Conservation (phyloP, 495 filamentous ascomycete species). For the Antarctomyces pellizariae region DNA sequence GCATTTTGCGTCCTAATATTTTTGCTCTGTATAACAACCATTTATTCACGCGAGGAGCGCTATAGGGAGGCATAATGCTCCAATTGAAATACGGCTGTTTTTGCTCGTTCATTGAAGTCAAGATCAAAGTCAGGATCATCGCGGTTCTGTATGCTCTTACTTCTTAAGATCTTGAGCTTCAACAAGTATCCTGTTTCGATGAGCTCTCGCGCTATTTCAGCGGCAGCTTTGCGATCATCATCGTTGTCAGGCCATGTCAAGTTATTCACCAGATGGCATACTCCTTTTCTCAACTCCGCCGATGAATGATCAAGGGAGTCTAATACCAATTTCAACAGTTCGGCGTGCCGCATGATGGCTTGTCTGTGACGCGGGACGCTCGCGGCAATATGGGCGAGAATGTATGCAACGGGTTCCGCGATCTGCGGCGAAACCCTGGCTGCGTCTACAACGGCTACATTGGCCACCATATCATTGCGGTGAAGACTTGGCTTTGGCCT, state of each 20-base stretch:
- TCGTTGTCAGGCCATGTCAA: slow-evolving; percentile 58
- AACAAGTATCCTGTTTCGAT: slow-evolving; percentile 45
- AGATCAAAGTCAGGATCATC: slow-evolving; percentile 53
- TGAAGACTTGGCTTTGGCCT: slow-evolving; percentile 27
- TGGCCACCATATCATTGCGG: no score
- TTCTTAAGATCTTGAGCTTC: slow-evolving; percentile 36
- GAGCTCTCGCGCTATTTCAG: slow-evolving; percentile 40
- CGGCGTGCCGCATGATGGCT: slow-evolving; percentile 29
- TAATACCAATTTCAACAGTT: slow-evolving; percentile 36
- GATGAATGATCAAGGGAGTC: slow-evolving; percentile 49
- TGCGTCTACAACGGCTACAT: neutral
- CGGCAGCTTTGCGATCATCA: slow-evolving; percentile 32
- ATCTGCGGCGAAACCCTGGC: no score
- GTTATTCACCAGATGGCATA: slow-evolving; percentile 66
- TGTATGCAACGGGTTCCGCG: slow-evolving; percentile 44
- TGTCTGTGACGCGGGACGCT: slow-evolving; percentile 53
- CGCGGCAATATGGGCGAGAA: slow-evolving; percentile 71
- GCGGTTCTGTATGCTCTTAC: no score
- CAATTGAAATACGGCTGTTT: slow-evolving; percentile 51
- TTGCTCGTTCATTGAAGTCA: slow-evolving; percentile 65
- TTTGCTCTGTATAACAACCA: no score
- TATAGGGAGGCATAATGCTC: no score
- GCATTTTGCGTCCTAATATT: no score
- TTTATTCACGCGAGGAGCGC: no score
- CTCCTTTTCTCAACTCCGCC: slow-evolving; percentile 43